phyloP scores from a whole-genome alignment of 73 alveolate species.

The Symbiodinium pilosum region DNA sequence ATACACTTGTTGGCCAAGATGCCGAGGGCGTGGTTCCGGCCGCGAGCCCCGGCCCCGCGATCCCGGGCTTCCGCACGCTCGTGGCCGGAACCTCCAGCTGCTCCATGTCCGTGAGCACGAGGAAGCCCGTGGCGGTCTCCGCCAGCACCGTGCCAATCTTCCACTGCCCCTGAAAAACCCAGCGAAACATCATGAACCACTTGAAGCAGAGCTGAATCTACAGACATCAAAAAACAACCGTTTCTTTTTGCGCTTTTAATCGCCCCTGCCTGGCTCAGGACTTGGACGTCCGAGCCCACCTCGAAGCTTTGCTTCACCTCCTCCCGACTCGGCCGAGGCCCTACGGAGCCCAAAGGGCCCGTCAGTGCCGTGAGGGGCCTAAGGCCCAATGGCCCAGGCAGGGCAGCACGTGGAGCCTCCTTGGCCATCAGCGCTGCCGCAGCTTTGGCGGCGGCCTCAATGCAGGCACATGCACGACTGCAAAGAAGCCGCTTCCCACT shows the following conservation, averaged over 20 bases:
- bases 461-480: background rate
- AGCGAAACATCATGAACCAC: background rate
- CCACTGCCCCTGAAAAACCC: background rate
- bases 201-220: background rate
- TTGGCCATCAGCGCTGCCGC: conserved; percentile 14
- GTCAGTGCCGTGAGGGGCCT: background rate
- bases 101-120: conserved; percentile 5
- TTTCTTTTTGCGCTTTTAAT: no score
- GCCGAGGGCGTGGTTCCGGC: background rate
- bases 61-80: background rate
- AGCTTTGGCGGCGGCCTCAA: conserved; percentile 4
- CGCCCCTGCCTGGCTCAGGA: background rate
- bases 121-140: background rate
- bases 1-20: background rate
- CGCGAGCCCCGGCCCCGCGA: no score
- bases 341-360: background rate
- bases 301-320: no score
- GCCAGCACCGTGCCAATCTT: conserved; percentile 19
- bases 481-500: background rate
- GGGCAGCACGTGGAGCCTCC: background rate
- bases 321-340: background rate
- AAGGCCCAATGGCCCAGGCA: background rate
- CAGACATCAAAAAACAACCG: no score
- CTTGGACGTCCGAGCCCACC: conserved; percentile 10
- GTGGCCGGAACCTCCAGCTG: background rate